These are phyloP conservation scores for Dendrobium huoshanense DNA, from an alignment of 106 monocot species.

Conservation along the genomic window DNA sequence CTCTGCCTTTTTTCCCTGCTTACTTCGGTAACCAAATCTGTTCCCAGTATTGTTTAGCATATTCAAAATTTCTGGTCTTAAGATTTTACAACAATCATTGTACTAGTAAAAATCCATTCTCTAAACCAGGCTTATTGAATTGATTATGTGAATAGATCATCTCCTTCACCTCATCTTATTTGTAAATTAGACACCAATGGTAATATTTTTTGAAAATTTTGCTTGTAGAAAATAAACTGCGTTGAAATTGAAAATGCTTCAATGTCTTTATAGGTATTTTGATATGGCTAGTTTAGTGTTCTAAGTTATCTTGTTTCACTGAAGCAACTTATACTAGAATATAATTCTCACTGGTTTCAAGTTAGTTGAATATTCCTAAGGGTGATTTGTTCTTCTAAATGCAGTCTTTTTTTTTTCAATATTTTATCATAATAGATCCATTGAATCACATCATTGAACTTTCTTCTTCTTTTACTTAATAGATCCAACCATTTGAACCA, in stretches of 20 bases:
- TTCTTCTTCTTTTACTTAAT: constrained; percentile 8
- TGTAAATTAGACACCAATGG: background rate
- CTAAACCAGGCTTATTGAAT: background rate
- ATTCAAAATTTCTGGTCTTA: background rate
- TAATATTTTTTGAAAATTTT: background rate
- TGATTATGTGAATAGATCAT: background rate
- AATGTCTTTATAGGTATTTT: background rate
- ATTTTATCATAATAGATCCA: background rate
- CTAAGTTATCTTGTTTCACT: background rate
- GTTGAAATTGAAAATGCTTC: background rate
- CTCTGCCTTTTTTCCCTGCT: background rate
- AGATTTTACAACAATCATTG: background rate
- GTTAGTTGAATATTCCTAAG: background rate
- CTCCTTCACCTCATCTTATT: background rate
- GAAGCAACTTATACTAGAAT: too few species aligned
- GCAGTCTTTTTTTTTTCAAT: background rate
- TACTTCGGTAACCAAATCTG: background rate
- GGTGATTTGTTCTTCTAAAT: background rate
- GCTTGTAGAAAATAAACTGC: background rate
- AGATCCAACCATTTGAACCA: constrained; percentile 91
- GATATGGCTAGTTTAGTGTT: background rate
- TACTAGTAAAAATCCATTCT: background rate
- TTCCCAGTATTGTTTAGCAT: background rate
- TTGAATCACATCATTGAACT: background rate
- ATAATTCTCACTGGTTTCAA: background rate